Percentiles rank a stretch among this genome's conserved stretches.
These are phyloP conservation scores for Calonectria ilicicola DNA, from an alignment of 2,329 filamentous ascomycete genomes.

Conservation along the genomic window DNA sequence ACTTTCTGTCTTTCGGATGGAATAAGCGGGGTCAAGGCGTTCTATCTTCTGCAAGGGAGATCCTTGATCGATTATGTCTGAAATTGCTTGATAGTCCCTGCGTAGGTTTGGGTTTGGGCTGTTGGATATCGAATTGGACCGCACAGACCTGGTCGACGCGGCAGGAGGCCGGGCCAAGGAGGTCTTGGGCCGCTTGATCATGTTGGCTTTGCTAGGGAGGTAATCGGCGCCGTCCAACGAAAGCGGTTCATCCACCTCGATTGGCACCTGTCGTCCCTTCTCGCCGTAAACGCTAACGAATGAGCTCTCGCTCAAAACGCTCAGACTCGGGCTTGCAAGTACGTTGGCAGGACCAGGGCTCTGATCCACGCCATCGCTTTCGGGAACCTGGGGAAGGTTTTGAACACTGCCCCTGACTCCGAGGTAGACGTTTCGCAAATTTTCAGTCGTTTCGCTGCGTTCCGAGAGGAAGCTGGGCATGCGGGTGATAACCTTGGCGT, in stretches of 20 bases:
- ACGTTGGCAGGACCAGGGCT: constrained; percentile 43
- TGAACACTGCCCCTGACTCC: constrained; percentile 61
- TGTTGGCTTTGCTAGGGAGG: constrained; percentile 27
- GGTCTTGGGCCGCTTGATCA: constrained; percentile 37
- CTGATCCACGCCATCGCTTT: constrained; percentile 45
- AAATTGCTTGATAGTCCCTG: constrained; percentile 58
- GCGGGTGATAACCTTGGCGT: constrained; percentile 58
- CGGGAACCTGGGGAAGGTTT: constrained; percentile 62
- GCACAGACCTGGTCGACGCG: constrained; percentile 24
- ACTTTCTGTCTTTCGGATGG: constrained; percentile 44
- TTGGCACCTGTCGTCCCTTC: constrained; percentile 46
- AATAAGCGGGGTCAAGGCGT: constrained; percentile 54
- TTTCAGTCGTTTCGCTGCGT: constrained; percentile 68
- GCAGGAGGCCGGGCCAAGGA: constrained; percentile 30
- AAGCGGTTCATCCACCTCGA: constrained; percentile 46
- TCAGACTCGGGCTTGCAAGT: constrained; percentile 70
- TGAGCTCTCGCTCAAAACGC: constrained; percentile 75
- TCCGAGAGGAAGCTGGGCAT: constrained; percentile 77
- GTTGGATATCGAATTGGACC: constrained; percentile 47
- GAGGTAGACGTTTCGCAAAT: constrained; percentile 70
- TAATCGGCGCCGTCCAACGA: constrained; percentile 43
- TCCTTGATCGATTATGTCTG: constrained; percentile 56
- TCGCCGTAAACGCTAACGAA: constrained; percentile 74
- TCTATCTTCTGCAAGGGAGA: constrained; percentile 66
- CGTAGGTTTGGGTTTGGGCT: constrained; percentile 41